These are phyloP conservation scores for Butyriboletus appendiculatus DNA, from an alignment of 1,284 basidiomycete genomes.

Conservation along the genomic window DNA sequence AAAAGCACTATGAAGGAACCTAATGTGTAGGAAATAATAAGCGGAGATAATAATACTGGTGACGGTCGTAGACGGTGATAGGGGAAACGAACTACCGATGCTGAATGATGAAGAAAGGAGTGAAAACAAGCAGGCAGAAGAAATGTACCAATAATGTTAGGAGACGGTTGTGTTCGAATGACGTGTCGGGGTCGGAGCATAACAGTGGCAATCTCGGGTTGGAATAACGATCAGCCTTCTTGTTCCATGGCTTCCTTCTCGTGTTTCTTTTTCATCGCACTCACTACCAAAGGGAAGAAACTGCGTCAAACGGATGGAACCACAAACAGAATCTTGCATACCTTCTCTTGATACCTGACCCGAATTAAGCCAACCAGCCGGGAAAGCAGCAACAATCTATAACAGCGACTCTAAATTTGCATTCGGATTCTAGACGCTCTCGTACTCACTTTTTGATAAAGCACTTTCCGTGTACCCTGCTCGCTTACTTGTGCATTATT, in stretches of 20 bases:
- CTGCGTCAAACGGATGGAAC: neutral
- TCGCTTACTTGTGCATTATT: slow-evolving; percentile 72
- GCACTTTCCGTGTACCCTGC: slow-evolving; percentile 70
- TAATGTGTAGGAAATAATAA: slow-evolving; percentile 20
- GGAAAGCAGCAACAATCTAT: slow-evolving; percentile 74
- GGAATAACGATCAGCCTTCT: slow-evolving; percentile 32
- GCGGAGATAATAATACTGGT: slow-evolving; percentile 19
- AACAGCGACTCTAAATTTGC: neutral
- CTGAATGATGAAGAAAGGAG: neutral
- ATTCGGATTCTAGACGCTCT: neutral
- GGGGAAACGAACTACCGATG: neutral
- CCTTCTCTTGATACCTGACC: slow-evolving; percentile 61
- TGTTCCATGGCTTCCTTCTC: slow-evolving; percentile 65
- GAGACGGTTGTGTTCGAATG: neutral
- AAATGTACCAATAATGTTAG: slow-evolving; percentile 28
- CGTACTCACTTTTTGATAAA: slow-evolving; percentile 69
- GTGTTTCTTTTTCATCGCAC: slow-evolving; percentile 74
- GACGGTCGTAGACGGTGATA: neutral
- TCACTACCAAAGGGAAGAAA: slow-evolving; percentile 48
- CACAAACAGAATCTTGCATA: slow-evolving; percentile 21
- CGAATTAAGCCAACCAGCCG: slow-evolving; percentile 43
- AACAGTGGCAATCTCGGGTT: neutral
- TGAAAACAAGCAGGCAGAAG: neutral
- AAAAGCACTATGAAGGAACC: slow-evolving; percentile 14
- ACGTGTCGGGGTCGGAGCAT: neutral